Conservation (phyloP, 23 red algal species). For the Chondrus crispus region DNA sequence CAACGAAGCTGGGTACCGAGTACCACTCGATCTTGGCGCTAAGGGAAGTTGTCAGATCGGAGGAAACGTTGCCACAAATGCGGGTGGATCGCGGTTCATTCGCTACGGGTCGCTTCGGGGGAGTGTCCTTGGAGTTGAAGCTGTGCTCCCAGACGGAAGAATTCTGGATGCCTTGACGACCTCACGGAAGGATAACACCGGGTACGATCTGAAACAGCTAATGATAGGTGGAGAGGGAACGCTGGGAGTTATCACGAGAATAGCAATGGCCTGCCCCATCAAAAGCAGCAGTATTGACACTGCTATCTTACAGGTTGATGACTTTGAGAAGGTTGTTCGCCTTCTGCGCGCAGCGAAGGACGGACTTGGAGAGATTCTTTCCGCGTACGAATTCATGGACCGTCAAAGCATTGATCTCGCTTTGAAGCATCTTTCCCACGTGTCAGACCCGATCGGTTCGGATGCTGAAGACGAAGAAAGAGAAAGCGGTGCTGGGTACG, state of each 20-base stretch:
- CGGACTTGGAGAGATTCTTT: constrained; percentile 78
- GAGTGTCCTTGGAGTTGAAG: constrained; percentile 81
- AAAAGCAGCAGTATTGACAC: constrained; percentile 54
- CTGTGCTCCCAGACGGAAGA: constrained; percentile 83
- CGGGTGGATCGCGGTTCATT: constrained; percentile 88
- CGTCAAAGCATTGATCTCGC: constrained; percentile 64
- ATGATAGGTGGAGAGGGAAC: constrained; percentile 96
- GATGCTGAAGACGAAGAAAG: not conserved
- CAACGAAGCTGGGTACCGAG: constrained; percentile 71
- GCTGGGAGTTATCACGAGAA: constrained; percentile 90
- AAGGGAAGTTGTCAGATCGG: constrained; percentile 99
- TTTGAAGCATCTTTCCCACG: constrained; percentile 40
- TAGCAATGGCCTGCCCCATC: constrained; percentile 76
- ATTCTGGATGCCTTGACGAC: constrained; percentile 61
- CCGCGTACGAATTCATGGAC: constrained; percentile 98
- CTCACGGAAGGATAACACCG: constrained; percentile 96
- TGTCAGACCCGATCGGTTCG: constrained; percentile 59
- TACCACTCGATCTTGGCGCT: constrained; percentile 97
- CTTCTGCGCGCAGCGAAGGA: constrained; percentile 56
- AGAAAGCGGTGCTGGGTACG: constrained; percentile 30
- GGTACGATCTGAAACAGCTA: constrained; percentile 91
- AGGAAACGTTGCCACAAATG: constrained; percentile 98
- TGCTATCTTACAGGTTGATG: constrained; percentile 47
- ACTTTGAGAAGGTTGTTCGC: constrained; percentile 55
- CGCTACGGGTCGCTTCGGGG: constrained; percentile 86